Conservation (phyloP, 768 basidiomycete genomes). For the Mycena chlorophos region DNA sequence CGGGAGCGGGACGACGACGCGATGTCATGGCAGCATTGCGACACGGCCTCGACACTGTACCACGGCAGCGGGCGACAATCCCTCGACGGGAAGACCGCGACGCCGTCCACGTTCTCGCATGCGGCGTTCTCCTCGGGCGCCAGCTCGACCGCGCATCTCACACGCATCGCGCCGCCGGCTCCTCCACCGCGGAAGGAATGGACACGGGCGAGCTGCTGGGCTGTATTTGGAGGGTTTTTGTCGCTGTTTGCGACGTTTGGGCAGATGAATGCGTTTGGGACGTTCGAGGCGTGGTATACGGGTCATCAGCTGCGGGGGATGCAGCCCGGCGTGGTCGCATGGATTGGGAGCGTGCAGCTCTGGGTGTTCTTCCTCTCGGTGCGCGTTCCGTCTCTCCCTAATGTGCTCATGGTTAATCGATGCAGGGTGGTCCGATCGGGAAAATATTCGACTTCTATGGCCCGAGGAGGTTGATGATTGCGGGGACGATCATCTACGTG, state of each 20-base stretch:
- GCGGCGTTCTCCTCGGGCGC: too few species aligned
- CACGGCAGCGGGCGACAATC: too few species aligned
- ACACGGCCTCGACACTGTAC: too few species aligned
- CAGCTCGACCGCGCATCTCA: too few species aligned
- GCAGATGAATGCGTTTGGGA: slow-evolving; percentile 71
- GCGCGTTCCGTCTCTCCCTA: slow-evolving; percentile 22
- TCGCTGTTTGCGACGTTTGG: slow-evolving; percentile 68
- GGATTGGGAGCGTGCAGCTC: slow-evolving; percentile 71
- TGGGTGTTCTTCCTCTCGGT: slow-evolving; percentile 73
- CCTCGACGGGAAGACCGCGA: too few species aligned
- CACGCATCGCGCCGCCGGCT: too few species aligned
- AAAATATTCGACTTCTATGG: slow-evolving; percentile 61
- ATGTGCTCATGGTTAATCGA: not conserved
- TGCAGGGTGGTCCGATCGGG: slow-evolving; percentile 63
- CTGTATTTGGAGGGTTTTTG: too few species aligned
- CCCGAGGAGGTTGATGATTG: slow-evolving; percentile 51
- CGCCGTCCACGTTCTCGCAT: too few species aligned
- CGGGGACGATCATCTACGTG: slow-evolving; percentile 50
- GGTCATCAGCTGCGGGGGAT: slow-evolving; percentile 54
- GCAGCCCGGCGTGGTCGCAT: slow-evolving; percentile 59
- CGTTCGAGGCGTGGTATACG: slow-evolving; percentile 69
- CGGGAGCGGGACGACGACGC: too few species aligned
- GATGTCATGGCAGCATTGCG: too few species aligned
- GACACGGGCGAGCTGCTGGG: too few species aligned
- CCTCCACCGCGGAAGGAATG: too few species aligned